Evolutionary conservation across 805 yeast genomes (phyloP).

Genomic region (Monosporozyma yasuniensis): DNA sequence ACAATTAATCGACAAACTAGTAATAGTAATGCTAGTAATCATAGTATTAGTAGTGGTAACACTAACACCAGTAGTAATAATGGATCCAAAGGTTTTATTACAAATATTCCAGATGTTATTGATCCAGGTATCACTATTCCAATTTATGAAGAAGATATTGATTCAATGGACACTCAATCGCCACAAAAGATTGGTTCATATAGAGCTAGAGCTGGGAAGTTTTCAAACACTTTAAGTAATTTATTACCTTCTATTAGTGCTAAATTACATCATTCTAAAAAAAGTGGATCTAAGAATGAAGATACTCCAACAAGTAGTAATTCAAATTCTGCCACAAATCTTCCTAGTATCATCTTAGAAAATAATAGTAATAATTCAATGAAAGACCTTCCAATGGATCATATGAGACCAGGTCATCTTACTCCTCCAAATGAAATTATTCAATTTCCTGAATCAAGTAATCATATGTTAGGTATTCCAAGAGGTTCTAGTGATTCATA

Average conservation of each 20-base stretch:
- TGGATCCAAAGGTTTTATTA: neutral
- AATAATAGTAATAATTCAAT: neutral
- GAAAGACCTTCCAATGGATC: neutral
- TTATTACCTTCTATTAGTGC: constrained; percentile 32
- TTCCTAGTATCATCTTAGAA: neutral
- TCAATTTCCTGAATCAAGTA: constrained; percentile 23
- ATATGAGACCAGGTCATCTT: constrained; percentile 10
- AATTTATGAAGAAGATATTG: constrained; percentile 25
- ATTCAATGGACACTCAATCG: constrained; percentile 6
- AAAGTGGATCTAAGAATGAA: constrained; percentile 12
- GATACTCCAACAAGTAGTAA: constrained; percentile 7
- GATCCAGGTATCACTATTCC: constrained; percentile 30
- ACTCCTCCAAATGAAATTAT: constrained; percentile 25
- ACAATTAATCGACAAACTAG: neutral
- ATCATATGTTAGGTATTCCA: constrained; percentile 18
- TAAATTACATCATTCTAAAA: constrained; percentile 23
- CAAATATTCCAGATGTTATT: constrained; percentile 24
- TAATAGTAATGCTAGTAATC: neutral
- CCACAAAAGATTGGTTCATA: constrained; percentile 29
- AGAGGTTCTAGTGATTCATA: constrained; percentile 28
- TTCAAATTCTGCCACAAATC: constrained; percentile 9
- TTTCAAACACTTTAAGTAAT: constrained; percentile 31
- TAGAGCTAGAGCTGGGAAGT: constrained; percentile 30
- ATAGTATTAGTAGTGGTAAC: neutral
- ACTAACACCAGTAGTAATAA: neutral